A percentile compares a stretch with the other conserved stretches of the same genome.
Conservation (phyloP, 2,329 filamentous ascomycete species). For the Graphium sp. region DNA sequence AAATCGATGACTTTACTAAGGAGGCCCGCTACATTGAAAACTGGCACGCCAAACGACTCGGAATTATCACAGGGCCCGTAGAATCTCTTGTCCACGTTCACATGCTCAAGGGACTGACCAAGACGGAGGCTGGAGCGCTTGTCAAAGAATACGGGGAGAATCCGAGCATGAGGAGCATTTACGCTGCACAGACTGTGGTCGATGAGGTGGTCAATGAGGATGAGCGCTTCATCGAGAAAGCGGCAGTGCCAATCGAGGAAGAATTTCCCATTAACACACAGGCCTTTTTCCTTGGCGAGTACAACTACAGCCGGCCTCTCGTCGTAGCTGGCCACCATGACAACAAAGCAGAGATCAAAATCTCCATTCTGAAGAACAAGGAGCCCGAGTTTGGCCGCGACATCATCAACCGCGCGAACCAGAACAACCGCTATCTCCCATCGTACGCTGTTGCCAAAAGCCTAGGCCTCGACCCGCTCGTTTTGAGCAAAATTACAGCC, state of each 20-base stretch:
- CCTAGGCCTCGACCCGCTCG: constrained; percentile 67
- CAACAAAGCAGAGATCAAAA: constrained; percentile 61
- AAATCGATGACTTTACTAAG: constrained; percentile 70
- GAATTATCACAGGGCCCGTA: constrained; percentile 70
- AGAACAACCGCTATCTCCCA: constrained; percentile 59
- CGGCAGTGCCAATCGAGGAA: constrained; percentile 73
- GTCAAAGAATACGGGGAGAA: constrained; percentile 86
- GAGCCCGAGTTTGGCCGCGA: constrained; percentile 69
- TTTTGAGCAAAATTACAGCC: constrained; percentile 89
- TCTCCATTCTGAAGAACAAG: constrained; percentile 54
- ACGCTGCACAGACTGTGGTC: constrained; percentile 81
- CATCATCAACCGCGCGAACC: constrained; percentile 56
- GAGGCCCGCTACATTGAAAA: constrained; percentile 73
- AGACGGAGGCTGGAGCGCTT: constrained; percentile 79
- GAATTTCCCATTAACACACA: constrained; percentile 74
- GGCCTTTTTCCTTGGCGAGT: constrained; percentile 89
- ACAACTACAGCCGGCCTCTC: constrained; percentile 80
- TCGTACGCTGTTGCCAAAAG: constrained; percentile 79
- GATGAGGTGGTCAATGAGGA: constrained; percentile 84
- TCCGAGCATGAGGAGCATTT: constrained; percentile 71
- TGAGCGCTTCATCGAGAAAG: constrained; percentile 79
- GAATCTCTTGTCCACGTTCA: constrained; percentile 86
- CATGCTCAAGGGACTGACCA: constrained; percentile 79
- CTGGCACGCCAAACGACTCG: constrained; percentile 79
- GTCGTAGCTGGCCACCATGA: constrained; percentile 59